A percentile compares a stretch with the other conserved stretches of the same genome.
Evolutionary conservation across 2,329 filamentous ascomycete genomes (phyloP).

Genomic region (Verticillium nubilum): DNA sequence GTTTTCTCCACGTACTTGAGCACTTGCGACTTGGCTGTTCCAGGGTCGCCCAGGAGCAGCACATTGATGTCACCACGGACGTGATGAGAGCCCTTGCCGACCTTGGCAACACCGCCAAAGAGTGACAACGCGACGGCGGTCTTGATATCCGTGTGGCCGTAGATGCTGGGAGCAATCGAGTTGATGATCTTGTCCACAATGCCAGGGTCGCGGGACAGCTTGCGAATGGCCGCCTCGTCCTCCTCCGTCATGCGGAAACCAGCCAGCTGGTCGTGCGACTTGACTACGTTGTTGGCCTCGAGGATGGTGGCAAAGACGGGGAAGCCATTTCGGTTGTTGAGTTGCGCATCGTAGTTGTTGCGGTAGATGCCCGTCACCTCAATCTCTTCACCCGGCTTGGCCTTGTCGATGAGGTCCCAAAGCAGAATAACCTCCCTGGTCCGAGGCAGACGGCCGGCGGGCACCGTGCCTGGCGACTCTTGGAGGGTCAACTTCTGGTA

Average conservation of each 20-base stretch:
- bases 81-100: slow-evolving; percentile 79
- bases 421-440: slow-evolving; percentile 92
- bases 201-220: slow-evolving; percentile 80
- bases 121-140: slow-evolving; percentile 91
- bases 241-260: slow-evolving; percentile 94
- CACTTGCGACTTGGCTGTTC: slow-evolving; percentile 96
- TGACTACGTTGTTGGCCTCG: slow-evolving; percentile 95
- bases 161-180: slow-evolving; percentile 95
- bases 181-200: slow-evolving; percentile 90
- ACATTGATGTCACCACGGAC: slow-evolving; percentile 98
- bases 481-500: slow-evolving; percentile 97
- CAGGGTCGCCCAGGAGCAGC: slow-evolving; percentile 89
- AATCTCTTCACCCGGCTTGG: slow-evolving; percentile 96
- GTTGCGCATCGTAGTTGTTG: slow-evolving; percentile 95
- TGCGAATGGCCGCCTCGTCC: slow-evolving; percentile 86
- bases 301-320: slow-evolving; percentile 97
- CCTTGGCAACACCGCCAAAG: slow-evolving; percentile 91
- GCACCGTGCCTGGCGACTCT: slow-evolving; percentile 94
- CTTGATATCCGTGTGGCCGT: slow-evolving; percentile 95
- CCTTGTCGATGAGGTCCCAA: slow-evolving; percentile 94
- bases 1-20: slow-evolving; percentile 98
- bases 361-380: slow-evolving; percentile 95
- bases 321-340: slow-evolving; percentile 98
- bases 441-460: slow-evolving; percentile 87
- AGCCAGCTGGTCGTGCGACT: slow-evolving; percentile 94